A percentile compares a stretch with the other conserved stretches of the same genome.
phyloP scores from a whole-genome alignment of 805 yeast species.

The Kurtzmaniella cleridarum region DNA sequence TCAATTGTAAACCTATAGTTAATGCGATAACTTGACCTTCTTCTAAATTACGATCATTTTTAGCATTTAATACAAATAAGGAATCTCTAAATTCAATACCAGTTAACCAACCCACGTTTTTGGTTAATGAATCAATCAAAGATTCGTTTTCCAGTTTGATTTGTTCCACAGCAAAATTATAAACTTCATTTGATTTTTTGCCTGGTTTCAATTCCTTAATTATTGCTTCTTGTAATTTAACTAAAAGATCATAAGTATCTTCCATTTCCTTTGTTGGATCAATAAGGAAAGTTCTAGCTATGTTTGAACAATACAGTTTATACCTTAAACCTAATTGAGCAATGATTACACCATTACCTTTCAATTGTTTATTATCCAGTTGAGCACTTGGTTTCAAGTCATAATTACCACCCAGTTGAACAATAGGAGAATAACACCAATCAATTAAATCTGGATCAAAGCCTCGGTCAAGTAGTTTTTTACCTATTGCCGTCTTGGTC shows the following conservation, averaged over 20 bases:
- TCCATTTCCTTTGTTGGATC: slow-evolving; percentile 83
- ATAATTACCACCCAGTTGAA: slow-evolving; percentile 82
- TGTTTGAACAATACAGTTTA: slow-evolving; percentile 81
- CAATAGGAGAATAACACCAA: slow-evolving; percentile 91
- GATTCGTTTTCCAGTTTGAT: slow-evolving; percentile 56
- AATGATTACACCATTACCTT: slow-evolving; percentile 70
- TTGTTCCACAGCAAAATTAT: slow-evolving; percentile 54
- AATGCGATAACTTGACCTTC: slow-evolving; percentile 74
- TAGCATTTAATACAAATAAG: slow-evolving; percentile 63
- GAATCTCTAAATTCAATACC: slow-evolving; percentile 90
- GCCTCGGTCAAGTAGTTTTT: slow-evolving; percentile 45
- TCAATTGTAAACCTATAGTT: slow-evolving; percentile 70
- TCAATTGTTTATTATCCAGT: slow-evolving; percentile 58
- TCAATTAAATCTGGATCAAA: slow-evolving; percentile 75
- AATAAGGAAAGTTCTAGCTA: slow-evolving; percentile 83
- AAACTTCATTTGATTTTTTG: slow-evolving; percentile 58
- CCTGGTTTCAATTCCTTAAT: slow-evolving; percentile 61
- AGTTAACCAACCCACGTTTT: slow-evolving; percentile 80
- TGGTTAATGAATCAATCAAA: slow-evolving; percentile 58
- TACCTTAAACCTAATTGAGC: slow-evolving; percentile 84
- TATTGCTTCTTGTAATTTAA: slow-evolving; percentile 66
- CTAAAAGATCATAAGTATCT: slow-evolving; percentile 68
- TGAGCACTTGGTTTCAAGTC: slow-evolving; percentile 82
- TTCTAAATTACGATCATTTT: slow-evolving; percentile 60
- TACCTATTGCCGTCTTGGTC: slow-evolving; percentile 44